These are phyloP conservation scores for Hermanozyma aechmeae DNA, from an alignment of 805 yeast genomes.

Conservation along the genomic window DNA sequence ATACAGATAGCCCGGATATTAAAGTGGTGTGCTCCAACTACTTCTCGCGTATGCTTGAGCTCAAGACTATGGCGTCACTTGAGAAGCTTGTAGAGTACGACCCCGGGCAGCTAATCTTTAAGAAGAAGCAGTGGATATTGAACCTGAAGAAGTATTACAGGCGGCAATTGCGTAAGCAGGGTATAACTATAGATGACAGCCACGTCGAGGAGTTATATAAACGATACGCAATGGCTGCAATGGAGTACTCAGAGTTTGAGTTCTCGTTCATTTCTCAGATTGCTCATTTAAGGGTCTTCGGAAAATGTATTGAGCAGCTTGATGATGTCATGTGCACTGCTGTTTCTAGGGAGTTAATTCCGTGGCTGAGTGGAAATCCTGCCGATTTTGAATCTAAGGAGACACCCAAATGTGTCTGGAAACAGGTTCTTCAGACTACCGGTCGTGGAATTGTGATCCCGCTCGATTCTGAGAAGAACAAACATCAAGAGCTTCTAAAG, in stretches of 20 bases:
- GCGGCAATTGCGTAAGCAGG: constrained; percentile 7
- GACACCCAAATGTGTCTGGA: constrained; percentile 4
- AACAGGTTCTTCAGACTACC: constrained; percentile 10
- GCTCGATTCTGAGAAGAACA: constrained; percentile 8
- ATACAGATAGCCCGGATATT: too few species aligned
- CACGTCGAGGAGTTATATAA: constrained; percentile 6
- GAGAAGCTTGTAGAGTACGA: constrained; percentile 4
- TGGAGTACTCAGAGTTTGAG: constrained; percentile 9
- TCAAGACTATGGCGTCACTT: constrained; percentile 5
- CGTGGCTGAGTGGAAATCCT: constrained; percentile 19
- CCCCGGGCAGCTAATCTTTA: constrained; percentile 14
- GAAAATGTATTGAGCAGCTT: constrained; percentile 12
- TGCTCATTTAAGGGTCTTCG: constrained; percentile 16
- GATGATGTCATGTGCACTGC: constrained; percentile 5
- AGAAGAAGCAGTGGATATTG: constrained; percentile 18
- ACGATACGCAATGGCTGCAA: constrained; percentile 3
- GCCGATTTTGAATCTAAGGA: constrained; percentile 16
- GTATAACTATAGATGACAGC: constrained; percentile 5
- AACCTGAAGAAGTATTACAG: constrained; percentile 9
- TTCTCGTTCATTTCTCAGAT: constrained; percentile 9
- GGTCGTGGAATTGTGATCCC: constrained; percentile 27
- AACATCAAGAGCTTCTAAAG: constrained; percentile 10
- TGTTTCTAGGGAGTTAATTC: constrained; percentile 12
- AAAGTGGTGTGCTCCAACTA: too few species aligned
- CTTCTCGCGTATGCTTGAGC: too few species aligned